Evolutionary conservation across 352 stramenopile species (phyloP), one percentile per base, ranked within the genome.

Genomic region (Phytopythium litorale): DNA sequence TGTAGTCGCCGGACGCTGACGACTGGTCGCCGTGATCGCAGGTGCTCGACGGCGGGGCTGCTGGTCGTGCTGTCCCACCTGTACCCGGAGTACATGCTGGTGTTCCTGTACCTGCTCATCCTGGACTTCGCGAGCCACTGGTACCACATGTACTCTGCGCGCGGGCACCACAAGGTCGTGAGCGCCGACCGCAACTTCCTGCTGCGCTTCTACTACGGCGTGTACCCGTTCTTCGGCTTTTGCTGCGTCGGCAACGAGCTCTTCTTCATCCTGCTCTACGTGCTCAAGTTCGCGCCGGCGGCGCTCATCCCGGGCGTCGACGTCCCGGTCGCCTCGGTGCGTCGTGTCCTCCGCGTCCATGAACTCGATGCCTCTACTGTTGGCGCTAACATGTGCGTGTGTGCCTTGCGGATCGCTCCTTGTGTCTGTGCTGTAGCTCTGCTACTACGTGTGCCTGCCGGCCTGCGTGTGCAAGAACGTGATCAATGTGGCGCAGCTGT

Each of bases 61-160:
- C 79, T 99, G 19, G 89, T 98, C 48, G 89, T 98, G 50, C 78
- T 99, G 37, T 95, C 89, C 46, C 82, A 94, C 60, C 65, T 98
- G 64, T 98, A 99, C 75, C 77, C 79, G 38, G 63, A 89, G 57
- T 81, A 91, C 65, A 84, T 85, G 68, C 66, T 94, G 12, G 60
- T 71, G 38, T 97, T 97, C 71, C 67, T 96, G 40, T 89, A 91
- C 58, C 70, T 99, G 40, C 87, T 98, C 45, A 87, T 98, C 56
- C 77, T 99, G 56, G 97, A 99, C 79, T 98, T 99, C 46, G 91
- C 90, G 42, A 98, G 92, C 68, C 97, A 99, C 78, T 99, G 96
- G 97, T 98, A 94, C 74, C 97, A 99, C 88, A 98, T 99, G 88
- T 98, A 98, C 75, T 96, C 88, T 63, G 97, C 80, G 15, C 81